These are phyloP conservation scores for Aspergillus diversus DNA, from an alignment of 495 filamentous ascomycete genomes.

Conservation along the genomic window DNA sequence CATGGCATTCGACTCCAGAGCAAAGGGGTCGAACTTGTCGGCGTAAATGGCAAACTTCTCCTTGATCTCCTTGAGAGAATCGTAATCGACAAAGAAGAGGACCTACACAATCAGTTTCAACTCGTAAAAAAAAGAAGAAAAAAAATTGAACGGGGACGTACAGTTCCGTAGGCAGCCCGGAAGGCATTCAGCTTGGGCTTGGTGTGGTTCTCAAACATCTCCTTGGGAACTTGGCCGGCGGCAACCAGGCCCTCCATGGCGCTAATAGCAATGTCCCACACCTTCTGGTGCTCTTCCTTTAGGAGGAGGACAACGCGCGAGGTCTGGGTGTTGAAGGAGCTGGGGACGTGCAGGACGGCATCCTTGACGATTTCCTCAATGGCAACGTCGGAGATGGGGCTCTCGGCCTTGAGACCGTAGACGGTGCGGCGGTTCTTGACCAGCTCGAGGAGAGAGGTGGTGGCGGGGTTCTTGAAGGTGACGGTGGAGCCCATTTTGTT, in stretches of 20 bases:
- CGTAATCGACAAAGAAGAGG: conserved; percentile 55
- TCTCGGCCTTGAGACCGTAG: conserved; percentile 50
- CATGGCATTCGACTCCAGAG: conserved; percentile 55
- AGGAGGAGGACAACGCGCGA: conserved; percentile 51
- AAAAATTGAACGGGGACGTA: conserved; percentile 25
- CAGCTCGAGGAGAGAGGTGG: conserved; percentile 42
- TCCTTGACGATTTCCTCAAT: conserved; percentile 45
- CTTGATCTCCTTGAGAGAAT: conserved; percentile 42
- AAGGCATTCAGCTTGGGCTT: conserved; percentile 48
- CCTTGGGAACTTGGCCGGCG: conserved; percentile 37
- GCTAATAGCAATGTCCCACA: conserved; percentile 53
- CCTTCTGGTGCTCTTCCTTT: conserved; percentile 55
- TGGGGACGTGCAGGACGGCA: conserved; percentile 51
- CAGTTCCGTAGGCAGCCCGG: conserved; percentile 53
- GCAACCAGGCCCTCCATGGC: conserved; percentile 48
- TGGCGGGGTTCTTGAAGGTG: conserved; percentile 45
- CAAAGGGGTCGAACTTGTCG: conserved; percentile 55
- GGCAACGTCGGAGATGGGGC: conserved; percentile 46
- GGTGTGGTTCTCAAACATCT: conserved; percentile 46
- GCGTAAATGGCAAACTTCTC: conserved; percentile 49
- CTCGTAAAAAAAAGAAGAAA: background rate
- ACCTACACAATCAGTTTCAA: conserved; percentile 28
- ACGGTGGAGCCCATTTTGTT: conserved; percentile 36
- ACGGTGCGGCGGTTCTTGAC: conserved; percentile 50
- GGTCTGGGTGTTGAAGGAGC: conserved; percentile 59